These are phyloP conservation scores for Erysimum cheiri DNA, from an alignment of 441 rosid genomes.

Conservation along the genomic window DNA sequence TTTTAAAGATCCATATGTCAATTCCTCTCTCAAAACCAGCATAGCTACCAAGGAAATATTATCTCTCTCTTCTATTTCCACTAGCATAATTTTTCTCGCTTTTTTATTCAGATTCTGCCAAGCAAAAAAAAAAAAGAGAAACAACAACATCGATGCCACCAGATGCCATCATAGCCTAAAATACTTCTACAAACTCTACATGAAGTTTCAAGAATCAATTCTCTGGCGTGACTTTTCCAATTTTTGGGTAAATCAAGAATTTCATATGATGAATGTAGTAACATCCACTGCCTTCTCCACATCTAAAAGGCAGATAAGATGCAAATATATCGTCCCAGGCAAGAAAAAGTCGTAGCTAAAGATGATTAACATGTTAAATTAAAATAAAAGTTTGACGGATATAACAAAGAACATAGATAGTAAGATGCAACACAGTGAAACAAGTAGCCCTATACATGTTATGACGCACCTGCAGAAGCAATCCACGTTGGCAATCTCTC, in stretches of 20 bases:
- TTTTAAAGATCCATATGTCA: not conserved
- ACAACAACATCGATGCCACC: not conserved
- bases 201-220: conserved; percentile 8
- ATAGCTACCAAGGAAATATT: not conserved
- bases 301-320: conserved; percentile 7
- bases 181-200: not conserved
- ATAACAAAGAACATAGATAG: conserved; percentile 16
- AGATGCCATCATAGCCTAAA: conserved; percentile 4
- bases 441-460: conserved; percentile 19
- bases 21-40: conserved; percentile 8
- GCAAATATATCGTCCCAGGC: not conserved
- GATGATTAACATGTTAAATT: not conserved
- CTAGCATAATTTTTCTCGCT: conserved; percentile 9
- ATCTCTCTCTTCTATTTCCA: not conserved
- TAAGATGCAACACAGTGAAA: conserved; percentile 21
- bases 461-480: conserved; percentile 50
- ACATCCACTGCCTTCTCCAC: not conserved
- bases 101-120: not conserved
- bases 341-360: not conserved
- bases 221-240: not conserved
- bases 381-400: not conserved
- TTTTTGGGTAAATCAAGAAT: not conserved
- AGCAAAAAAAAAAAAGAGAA: not conserved
- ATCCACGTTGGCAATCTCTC: conserved; percentile 43
- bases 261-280: conserved; percentile 1